These are phyloP conservation scores for Fusarium illudens DNA, from an alignment of 2,329 filamentous ascomycete genomes.

Conservation along the genomic window DNA sequence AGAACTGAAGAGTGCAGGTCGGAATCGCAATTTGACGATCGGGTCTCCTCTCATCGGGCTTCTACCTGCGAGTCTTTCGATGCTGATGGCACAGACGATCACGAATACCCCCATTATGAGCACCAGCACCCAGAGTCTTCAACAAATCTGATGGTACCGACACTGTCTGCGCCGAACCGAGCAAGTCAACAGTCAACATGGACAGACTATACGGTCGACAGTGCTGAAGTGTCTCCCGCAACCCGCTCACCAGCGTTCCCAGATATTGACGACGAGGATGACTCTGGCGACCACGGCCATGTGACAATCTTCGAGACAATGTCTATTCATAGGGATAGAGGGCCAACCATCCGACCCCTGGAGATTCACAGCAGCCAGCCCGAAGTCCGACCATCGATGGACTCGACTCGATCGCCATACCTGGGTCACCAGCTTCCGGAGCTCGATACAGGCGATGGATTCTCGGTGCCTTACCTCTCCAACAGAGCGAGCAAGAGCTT, in stretches of 20 bases:
- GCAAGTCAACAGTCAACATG: slow-evolving; percentile 66
- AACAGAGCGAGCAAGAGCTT: slow-evolving; percentile 44
- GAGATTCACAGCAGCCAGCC: slow-evolving; percentile 36
- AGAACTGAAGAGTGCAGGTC: slow-evolving; percentile 41
- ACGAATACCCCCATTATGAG: slow-evolving; percentile 39
- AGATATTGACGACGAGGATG: slow-evolving; percentile 37
- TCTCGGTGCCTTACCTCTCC: slow-evolving; percentile 58
- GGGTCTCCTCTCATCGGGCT: slow-evolving; percentile 46
- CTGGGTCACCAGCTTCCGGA: slow-evolving; percentile 57
- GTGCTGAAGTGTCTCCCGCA: slow-evolving; percentile 52
- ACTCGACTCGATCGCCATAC: slow-evolving; percentile 42
- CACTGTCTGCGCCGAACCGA: slow-evolving; percentile 54
- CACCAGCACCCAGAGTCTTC: slow-evolving; percentile 49
- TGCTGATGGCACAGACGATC: slow-evolving; percentile 41
- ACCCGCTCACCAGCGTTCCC: slow-evolving; percentile 43
- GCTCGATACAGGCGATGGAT: slow-evolving; percentile 60
- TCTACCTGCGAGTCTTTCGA: slow-evolving; percentile 55
- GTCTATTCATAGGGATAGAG: slow-evolving; percentile 41
- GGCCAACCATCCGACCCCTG: slow-evolving; percentile 25
- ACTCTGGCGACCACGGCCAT: slow-evolving; percentile 44
- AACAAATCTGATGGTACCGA: slow-evolving; percentile 59
- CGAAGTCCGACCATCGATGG: slow-evolving; percentile 36
- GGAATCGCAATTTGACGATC: slow-evolving; percentile 42
- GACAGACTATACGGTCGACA: slow-evolving; percentile 68
- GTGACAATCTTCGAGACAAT: slow-evolving; percentile 46